Conservation (phyloP, 2,329 filamentous ascomycete genomes). For the Nectriaceae sp. region DNA sequence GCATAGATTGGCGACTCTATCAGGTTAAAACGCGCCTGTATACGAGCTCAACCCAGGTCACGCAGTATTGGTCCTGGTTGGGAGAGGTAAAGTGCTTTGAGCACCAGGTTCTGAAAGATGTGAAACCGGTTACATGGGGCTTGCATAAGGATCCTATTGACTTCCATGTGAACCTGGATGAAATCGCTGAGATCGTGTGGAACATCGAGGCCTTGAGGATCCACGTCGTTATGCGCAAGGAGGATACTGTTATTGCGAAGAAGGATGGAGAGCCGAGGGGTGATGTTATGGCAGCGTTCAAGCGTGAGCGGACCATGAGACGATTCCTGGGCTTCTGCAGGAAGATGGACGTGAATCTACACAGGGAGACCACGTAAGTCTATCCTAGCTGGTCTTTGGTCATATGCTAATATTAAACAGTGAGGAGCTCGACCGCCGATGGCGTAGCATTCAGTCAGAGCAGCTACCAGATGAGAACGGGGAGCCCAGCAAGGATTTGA, state of each 20-base stretch:
- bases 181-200: constrained; percentile 49
- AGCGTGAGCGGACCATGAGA: constrained; percentile 53
- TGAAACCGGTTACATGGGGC: constrained; percentile 48
- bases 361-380: constrained; percentile 44
- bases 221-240: constrained; percentile 39
- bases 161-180: constrained; percentile 50
- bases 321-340: constrained; percentile 52
- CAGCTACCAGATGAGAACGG: constrained; percentile 27
- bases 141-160: constrained; percentile 52
- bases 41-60: constrained; percentile 49
- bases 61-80: constrained; percentile 59
- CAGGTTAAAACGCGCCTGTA: constrained; percentile 52
- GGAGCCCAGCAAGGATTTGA: constrained; percentile 26
- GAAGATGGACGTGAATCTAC: constrained; percentile 44
- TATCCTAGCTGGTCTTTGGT: background rate
- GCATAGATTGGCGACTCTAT: constrained; percentile 53
- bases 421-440: constrained; percentile 38
- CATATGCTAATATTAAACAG: constrained; percentile 19
- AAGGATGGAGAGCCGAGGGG: constrained; percentile 41
- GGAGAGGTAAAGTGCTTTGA: constrained; percentile 45
- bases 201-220: constrained; percentile 45
- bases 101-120: constrained; percentile 54
- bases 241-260: constrained; percentile 24
- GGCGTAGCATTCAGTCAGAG: constrained; percentile 39
- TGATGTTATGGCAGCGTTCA: constrained; percentile 53